These are phyloP conservation scores for Phylloporus sp. DNA, from an alignment of 768 basidiomycete species.

Conservation along the genomic window DNA sequence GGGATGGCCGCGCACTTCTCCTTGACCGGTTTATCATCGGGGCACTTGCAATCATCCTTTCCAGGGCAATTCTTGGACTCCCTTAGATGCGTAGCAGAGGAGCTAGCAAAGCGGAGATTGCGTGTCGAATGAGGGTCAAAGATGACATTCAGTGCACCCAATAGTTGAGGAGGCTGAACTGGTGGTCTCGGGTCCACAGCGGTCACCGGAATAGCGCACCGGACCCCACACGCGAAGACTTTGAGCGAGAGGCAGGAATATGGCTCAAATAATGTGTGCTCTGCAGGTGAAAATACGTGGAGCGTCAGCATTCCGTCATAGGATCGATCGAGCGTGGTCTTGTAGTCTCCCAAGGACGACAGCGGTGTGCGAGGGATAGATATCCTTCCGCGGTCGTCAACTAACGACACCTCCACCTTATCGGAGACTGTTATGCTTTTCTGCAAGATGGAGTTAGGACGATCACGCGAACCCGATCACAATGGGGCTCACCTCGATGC, in stretches of 20 bases:
- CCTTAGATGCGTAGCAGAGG: conserved; percentile 3
- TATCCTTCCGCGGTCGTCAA: conserved; percentile 4
- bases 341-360: background rate
- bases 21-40: too few species aligned
- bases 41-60: background rate
- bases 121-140: conserved; percentile 11
- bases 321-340: background rate
- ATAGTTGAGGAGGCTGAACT: too few species aligned
- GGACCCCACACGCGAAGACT: too few species aligned
- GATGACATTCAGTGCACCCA: conserved; percentile 11
- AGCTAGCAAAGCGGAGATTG: conserved; percentile 8
- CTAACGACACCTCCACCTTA: conserved; percentile 5
- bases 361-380: background rate
- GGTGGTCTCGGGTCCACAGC: too few species aligned
- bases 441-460: background rate
- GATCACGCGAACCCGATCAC: background rate
- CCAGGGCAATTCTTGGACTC: background rate
- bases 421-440: background rate
- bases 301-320: conserved; percentile 7
- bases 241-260: conserved; percentile 8
- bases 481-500: background rate
- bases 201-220: too few species aligned
- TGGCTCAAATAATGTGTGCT: background rate
- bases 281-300: conserved; percentile 1
- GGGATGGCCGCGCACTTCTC: background rate